Evolutionary conservation across 352 stramenopile species (phyloP).

Genomic region (Pythium dissotocum): DNA sequence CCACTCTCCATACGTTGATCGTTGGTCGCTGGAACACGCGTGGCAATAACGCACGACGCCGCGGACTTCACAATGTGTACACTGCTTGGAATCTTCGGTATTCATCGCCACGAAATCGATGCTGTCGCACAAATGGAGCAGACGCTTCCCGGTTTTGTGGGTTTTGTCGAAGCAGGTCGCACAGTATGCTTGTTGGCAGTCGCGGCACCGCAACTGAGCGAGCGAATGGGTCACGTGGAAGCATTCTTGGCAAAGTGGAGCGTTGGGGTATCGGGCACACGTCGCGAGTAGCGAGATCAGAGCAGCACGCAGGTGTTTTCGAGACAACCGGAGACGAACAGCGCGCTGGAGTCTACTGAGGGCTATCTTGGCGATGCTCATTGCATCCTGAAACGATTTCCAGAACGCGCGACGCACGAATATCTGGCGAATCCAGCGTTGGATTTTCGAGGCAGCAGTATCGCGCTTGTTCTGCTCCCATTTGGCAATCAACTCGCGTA

Average conservation of each 20-base stretch:
- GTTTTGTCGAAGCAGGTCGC: conserved; percentile 25
- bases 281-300: conserved; percentile 25
- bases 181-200: conserved; percentile 37
- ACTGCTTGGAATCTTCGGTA: conserved; percentile 20
- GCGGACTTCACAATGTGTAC: conserved; percentile 32
- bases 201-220: conserved; percentile 31
- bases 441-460: conserved; percentile 26
- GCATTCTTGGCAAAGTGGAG: conserved; percentile 43
- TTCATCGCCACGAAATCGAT: conserved; percentile 37
- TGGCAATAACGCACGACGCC: conserved; percentile 16
- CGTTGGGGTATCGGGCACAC: conserved; percentile 28
- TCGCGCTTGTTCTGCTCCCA: conserved; percentile 24
- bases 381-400: conserved; percentile 21
- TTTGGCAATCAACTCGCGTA: conserved; percentile 22
- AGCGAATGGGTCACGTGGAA: conserved; percentile 19
- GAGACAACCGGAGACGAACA: conserved; percentile 11
- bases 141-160: conserved; percentile 36
- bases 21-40: conserved; percentile 17
- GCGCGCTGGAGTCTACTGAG: conserved; percentile 19
- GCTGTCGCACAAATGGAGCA: conserved; percentile 34
- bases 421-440: conserved; percentile 29
- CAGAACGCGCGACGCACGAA: conserved; percentile 27
- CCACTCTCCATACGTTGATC: neutral
- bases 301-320: conserved; percentile 14
- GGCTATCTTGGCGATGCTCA: conserved; percentile 9